Evolutionary conservation across 306 rosid species (phyloP), one percentile per base, ranked within the genome.

Genomic region (Fagus crenata): DNA sequence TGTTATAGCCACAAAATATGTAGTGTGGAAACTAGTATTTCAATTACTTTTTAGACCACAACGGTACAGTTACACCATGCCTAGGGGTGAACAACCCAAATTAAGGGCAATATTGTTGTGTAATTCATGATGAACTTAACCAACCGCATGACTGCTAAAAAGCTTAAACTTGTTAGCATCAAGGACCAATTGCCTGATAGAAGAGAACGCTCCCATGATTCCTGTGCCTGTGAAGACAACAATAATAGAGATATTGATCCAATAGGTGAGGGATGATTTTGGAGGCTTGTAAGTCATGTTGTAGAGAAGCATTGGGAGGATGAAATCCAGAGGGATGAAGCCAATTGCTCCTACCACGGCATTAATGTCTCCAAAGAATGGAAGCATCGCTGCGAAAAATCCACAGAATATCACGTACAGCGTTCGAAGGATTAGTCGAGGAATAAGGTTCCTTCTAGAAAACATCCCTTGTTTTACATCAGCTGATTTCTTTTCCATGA

Each of bases 281-380:
- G 87, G 68, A 78, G 98, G 98, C 87, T 90, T 92, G 89, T 84
- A 43, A 41, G 97, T 87, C 81, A 83, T 92, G 87, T 95, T 92
- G 85, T 92, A 95, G 3, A 95, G 93, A 74, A 95, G 89, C 97
- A 95, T 90, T 32, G 98, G 98, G 58, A 95, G 91, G 74, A 95
- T 53, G 83, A 95, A 95, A 89, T 95, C 98, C 42, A 95, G 82
- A 69, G 98, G 98, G 68, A 95, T 95, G 87, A 95, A 95, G 18
- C 97, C 98, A 17, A 92, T 53, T 1, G 97, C 98, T 77, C 98
- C 98, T 35, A 95, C 96, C 68, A 95, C 90, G 14, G 89, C 91
- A 1, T 83, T 95, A 0, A 95, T 85, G 89, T 92, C 98, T 13
- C 98, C 98, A 1, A 95, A 92, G 81, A 95, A 95, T 1, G 98